phyloP scores from a whole-genome alignment of 2,329 filamentous ascomycete species.

The Cadophora sp. region DNA sequence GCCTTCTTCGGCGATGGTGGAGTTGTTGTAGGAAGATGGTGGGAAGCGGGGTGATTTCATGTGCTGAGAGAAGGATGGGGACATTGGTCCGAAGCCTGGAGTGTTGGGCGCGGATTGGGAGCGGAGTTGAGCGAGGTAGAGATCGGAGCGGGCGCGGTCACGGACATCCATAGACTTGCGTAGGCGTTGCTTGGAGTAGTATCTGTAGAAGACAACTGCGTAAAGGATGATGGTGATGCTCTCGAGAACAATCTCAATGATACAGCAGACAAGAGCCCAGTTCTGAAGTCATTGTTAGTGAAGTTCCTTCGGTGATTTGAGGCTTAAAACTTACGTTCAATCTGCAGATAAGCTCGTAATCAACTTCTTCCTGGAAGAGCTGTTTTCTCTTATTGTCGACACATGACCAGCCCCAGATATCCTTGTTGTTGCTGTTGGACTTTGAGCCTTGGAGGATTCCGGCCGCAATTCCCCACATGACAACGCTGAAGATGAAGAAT shows the following conservation, averaged over 20 bases:
- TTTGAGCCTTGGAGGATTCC: constrained; percentile 82
- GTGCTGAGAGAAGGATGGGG: constrained; percentile 56
- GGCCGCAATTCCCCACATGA: constrained; percentile 91
- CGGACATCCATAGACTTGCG: constrained; percentile 96
- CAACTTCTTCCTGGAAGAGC: constrained; percentile 79
- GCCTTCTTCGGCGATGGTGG: constrained; percentile 60
- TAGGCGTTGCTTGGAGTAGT: constrained; percentile 94
- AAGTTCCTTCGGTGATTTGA: neutral
- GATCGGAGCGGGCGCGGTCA: constrained; percentile 90
- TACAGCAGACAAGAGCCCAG: constrained; percentile 94
- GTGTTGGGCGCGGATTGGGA: constrained; percentile 94
- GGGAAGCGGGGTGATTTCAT: constrained; percentile 62
- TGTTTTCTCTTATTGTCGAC: constrained; percentile 82
- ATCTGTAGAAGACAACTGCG: constrained; percentile 94
- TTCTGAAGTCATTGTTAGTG: constrained; percentile 60
- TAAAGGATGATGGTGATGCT: constrained; percentile 92
- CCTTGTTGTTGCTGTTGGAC: constrained; percentile 76
- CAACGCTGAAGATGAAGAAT: constrained; percentile 91
- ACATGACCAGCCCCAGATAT: constrained; percentile 99
- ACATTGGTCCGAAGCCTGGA: constrained; percentile 81
- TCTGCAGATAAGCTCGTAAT: constrained; percentile 91
- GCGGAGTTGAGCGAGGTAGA: constrained; percentile 88
- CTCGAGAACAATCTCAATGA: constrained; percentile 95
- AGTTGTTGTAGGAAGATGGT: constrained; percentile 59
- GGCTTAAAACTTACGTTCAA: constrained; percentile 66